phyloP scores from a whole-genome alignment of 2,329 filamentous ascomycete genomes.

The Ambrosiella beaveri region DNA sequence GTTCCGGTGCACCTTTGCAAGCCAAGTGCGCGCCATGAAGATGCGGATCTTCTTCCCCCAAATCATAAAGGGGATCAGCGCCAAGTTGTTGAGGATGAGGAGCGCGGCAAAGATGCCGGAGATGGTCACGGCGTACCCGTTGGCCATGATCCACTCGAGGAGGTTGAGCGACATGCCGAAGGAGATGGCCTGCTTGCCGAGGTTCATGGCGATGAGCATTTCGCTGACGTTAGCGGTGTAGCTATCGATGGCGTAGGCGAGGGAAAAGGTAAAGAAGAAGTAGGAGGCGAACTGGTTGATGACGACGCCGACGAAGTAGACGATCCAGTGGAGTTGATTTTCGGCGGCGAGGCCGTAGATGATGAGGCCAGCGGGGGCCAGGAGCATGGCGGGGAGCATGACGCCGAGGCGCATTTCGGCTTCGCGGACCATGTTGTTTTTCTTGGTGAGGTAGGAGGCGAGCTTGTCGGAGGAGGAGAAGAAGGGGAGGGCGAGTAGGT shows the following conservation, averaged over 20 bases:
- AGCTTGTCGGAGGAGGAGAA: slow-evolving; percentile 26
- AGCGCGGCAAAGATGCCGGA: slow-evolving; percentile 31
- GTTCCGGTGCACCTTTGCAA: slow-evolving; percentile 27
- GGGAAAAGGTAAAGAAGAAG: slow-evolving; percentile 39
- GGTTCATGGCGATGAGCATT: slow-evolving; percentile 43
- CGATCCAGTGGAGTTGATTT: slow-evolving; percentile 25
- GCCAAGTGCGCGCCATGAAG: slow-evolving; percentile 28
- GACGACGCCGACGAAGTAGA: slow-evolving; percentile 32
- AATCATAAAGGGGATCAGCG: slow-evolving; percentile 31
- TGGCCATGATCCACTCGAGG: slow-evolving; percentile 31
- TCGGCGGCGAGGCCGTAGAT: slow-evolving; percentile 25
- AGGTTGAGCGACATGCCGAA: slow-evolving; percentile 34
- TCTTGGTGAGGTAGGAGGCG: slow-evolving; percentile 26
- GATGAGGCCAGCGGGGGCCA: slow-evolving; percentile 25
- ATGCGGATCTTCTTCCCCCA: slow-evolving; percentile 32
- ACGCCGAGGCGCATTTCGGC: slow-evolving; percentile 30
- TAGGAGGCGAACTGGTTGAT: slow-evolving; percentile 32
- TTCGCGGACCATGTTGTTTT: slow-evolving; percentile 29
- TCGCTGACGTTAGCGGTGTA: slow-evolving; percentile 42
- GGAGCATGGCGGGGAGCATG: slow-evolving; percentile 22
- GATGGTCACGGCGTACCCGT: slow-evolving; percentile 35
- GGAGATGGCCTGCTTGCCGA: slow-evolving; percentile 38
- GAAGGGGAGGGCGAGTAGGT: slow-evolving; percentile 26
- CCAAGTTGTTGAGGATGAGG: slow-evolving; percentile 32
- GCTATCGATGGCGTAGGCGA: slow-evolving; percentile 43